These are phyloP conservation scores for Curvularia spicifera DNA, from an alignment of 2,329 filamentous ascomycete species.

Conservation along the genomic window DNA sequence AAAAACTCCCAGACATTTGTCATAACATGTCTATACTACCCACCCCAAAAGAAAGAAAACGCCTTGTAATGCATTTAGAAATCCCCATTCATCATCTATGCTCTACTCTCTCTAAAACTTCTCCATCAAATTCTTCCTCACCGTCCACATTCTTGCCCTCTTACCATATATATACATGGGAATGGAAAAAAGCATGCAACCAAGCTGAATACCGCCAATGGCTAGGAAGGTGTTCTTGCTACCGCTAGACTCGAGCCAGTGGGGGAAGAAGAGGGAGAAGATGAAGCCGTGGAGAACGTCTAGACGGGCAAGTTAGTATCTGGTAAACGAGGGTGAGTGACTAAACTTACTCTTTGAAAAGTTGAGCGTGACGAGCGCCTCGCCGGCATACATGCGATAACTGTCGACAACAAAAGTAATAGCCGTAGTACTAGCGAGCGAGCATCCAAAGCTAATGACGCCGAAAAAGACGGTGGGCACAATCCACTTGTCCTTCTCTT, in stretches of 20 bases:
- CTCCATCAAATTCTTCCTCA: conserved; percentile 84
- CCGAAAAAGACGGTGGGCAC: conserved; percentile 95
- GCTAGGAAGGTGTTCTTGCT: conserved; percentile 79
- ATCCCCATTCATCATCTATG: background rate
- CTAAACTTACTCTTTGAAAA: conserved; percentile 76
- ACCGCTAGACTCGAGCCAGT: conserved; percentile 78
- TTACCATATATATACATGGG: conserved; percentile 97
- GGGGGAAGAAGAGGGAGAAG: conserved; percentile 74
- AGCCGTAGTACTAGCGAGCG: conserved; percentile 84
- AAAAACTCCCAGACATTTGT: too few species aligned
- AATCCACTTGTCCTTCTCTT: conserved; percentile 79
- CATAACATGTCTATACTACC: too few species aligned
- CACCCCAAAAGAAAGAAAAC: background rate
- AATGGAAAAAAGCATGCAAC: conserved; percentile 74
- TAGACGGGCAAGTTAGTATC: conserved; percentile 23
- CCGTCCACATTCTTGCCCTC: conserved; percentile 91
- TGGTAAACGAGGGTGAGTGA: conserved; percentile 15
- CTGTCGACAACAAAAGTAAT: conserved; percentile 96
- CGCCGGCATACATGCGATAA: conserved; percentile 90
- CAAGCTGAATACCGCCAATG: conserved; percentile 84
- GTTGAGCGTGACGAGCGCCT: conserved; percentile 92
- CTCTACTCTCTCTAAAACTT: conserved; percentile 59
- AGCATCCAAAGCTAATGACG: conserved; percentile 88
- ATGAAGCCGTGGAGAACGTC: conserved; percentile 87
- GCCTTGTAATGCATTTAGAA: background rate